These are phyloP conservation scores for Baeospora myosura DNA, from an alignment of 1,284 basidiomycete species.

Conservation along the genomic window DNA sequence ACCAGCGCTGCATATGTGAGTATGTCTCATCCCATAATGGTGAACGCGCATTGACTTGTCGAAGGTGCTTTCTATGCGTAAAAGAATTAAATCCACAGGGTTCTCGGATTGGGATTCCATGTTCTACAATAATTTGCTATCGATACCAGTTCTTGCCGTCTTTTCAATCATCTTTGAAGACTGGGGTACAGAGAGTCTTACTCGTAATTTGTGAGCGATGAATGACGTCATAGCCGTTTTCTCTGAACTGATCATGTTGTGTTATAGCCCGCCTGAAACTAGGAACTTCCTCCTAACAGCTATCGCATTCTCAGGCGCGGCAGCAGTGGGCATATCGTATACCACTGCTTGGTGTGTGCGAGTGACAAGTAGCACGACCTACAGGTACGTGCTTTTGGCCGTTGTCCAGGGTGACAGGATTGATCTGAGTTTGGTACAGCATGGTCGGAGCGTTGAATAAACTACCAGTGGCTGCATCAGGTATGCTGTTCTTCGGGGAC, in stretches of 20 bases:
- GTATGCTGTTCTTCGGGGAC: constrained; percentile 95
- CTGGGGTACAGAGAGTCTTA: constrained; percentile 79
- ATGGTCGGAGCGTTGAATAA: constrained; percentile 99
- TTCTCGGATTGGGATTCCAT: constrained; percentile 99
- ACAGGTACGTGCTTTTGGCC: constrained; percentile 55
- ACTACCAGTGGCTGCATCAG: constrained; percentile 92
- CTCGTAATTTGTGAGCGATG: constrained; percentile 75
- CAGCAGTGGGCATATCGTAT: constrained; percentile 96
- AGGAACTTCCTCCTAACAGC: constrained; percentile 77
- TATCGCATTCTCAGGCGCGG: constrained; percentile 93
- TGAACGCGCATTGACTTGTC: background rate
- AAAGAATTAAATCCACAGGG: constrained; percentile 93
- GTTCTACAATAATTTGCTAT: constrained; percentile 98
- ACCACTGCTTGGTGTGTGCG: constrained; percentile 99
- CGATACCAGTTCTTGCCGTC: constrained; percentile 82
- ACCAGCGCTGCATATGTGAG: constrained; percentile 88
- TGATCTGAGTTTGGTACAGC: constrained; percentile 32
- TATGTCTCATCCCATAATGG: too few species aligned
- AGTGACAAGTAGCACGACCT: constrained; percentile 94
- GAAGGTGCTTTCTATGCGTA: constrained; percentile 92
- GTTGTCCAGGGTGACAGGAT: constrained; percentile 6
- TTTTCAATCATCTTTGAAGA: constrained; percentile 87
- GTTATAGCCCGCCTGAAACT: constrained; percentile 71
- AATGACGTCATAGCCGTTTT: too few species aligned
- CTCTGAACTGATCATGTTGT: constrained; percentile 8